Evolutionary conservation across 2,329 filamentous ascomycete species (phyloP).

Genomic region (Sporothrix protearum): DNA sequence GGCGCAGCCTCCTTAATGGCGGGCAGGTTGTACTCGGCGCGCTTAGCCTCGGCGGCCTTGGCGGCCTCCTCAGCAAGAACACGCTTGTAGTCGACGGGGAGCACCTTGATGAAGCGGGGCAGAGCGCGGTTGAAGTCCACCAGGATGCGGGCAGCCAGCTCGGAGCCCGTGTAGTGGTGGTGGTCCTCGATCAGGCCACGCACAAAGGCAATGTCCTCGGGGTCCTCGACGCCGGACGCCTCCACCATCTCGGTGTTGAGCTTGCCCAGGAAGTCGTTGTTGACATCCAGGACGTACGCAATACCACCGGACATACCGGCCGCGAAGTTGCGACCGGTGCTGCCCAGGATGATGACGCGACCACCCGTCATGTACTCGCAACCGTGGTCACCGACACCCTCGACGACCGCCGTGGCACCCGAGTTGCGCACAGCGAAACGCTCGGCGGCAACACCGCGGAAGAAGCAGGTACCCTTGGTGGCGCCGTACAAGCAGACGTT

Average conservation of each 20-base stretch:
- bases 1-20: conserved; percentile 54
- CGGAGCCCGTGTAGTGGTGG: conserved; percentile 95
- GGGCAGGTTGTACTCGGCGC: conserved; percentile 77
- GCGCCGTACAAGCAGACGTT: conserved; percentile 96
- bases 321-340: conserved; percentile 92
- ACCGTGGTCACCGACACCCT: conserved; percentile 92
- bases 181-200: conserved; percentile 93
- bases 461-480: conserved; percentile 86
- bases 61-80: no score
- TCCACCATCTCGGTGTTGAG: conserved; percentile 98
- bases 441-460: conserved; percentile 94
- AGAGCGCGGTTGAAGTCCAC: conserved; percentile 94
- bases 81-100: conserved; percentile 94
- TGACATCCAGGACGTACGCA: conserved; percentile 86
- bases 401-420: conserved; percentile 90
- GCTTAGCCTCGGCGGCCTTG: no score
- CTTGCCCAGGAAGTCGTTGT: conserved; percentile 85
- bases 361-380: conserved; percentile 99
- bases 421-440: conserved; percentile 96
- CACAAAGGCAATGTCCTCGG: conserved; percentile 82
- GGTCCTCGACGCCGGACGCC: conserved; percentile 76
- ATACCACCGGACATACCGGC: conserved; percentile 99
- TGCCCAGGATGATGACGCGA: conserved; percentile 79
- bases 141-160: conserved; percentile 85
- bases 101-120: conserved; percentile 85